Evolutionary conservation across 495 filamentous ascomycete genomes (phyloP).

Genomic region (Daldinia bambusicola): DNA sequence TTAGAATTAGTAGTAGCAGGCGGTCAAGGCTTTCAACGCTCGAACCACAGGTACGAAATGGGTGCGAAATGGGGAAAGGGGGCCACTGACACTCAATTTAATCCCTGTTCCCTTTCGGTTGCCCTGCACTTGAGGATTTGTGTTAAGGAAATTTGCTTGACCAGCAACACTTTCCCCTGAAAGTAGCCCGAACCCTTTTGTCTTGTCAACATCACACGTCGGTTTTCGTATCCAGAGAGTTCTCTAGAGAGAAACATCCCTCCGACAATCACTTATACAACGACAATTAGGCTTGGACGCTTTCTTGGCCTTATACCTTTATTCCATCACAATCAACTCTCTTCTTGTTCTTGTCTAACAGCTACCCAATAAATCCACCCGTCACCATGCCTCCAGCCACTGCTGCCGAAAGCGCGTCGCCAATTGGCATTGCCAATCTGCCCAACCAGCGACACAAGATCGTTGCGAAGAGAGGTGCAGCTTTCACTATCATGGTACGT

Average conservation of each 20-base stretch:
- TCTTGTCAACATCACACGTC: slow-evolving; percentile 40
- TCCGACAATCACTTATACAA: slow-evolving; percentile 8
- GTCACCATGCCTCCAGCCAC: slow-evolving; percentile 78
- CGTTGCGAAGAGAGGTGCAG: slow-evolving; percentile 97
- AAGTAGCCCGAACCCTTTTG: slow-evolving; percentile 27
- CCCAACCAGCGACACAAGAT: slow-evolving; percentile 99
- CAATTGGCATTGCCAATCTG: slow-evolving; percentile 99
- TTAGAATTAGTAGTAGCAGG: slow-evolving; percentile 31
- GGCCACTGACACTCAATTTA: slow-evolving; percentile 38
- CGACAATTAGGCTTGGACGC: slow-evolving; percentile 3
- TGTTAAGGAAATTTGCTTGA: slow-evolving; percentile 40
- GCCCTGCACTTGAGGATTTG: slow-evolving; percentile 40
- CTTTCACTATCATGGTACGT: slow-evolving; percentile 97
- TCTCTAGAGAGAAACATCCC: slow-evolving; percentile 9
- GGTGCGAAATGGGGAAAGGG: slow-evolving; percentile 22
- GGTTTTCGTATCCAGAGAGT: slow-evolving; percentile 17
- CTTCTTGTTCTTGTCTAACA: slow-evolving; percentile 43
- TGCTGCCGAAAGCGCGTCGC: slow-evolving; percentile 85
- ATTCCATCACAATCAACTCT: background rate
- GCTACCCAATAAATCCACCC: slow-evolving; percentile 13
- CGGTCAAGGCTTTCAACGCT: slow-evolving; percentile 46
- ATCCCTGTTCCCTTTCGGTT: slow-evolving; percentile 40
- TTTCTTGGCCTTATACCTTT: slow-evolving; percentile 18
- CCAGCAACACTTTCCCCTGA: slow-evolving; percentile 45
- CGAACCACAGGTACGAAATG: slow-evolving; percentile 39